Conservation (phyloP, 768 basidiomycete genomes). For the Galerina sulciceps region DNA sequence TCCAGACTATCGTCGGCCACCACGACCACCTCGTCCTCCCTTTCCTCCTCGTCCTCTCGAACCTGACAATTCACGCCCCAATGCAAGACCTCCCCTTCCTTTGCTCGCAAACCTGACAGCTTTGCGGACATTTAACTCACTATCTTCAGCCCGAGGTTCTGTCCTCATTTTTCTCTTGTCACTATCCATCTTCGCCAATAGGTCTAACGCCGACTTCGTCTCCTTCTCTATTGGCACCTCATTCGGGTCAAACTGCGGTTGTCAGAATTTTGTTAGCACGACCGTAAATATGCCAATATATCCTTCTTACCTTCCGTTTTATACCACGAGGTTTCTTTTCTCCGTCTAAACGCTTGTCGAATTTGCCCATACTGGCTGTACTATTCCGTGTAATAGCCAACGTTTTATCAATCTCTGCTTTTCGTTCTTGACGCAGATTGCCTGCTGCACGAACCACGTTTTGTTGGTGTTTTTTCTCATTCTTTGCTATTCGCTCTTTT, state of each 20-base stretch:
- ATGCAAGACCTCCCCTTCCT: constrained; percentile 64
- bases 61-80: constrained; percentile 49
- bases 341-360: constrained; percentile 88
- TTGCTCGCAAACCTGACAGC: constrained; percentile 80
- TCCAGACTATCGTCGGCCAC: constrained; percentile 2
- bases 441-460: constrained; percentile 68
- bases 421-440: constrained; percentile 52
- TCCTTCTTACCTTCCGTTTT: constrained; percentile 84
- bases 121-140: constrained; percentile 84
- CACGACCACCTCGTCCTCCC: constrained; percentile 23
- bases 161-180: constrained; percentile 66
- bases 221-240: constrained; percentile 70
- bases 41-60: constrained; percentile 33
- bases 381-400: constrained; percentile 78
- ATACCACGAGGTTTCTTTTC: constrained; percentile 88
- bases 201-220: constrained; percentile 70
- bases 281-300: background rate
- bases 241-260: constrained; percentile 78
- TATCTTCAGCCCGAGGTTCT: constrained; percentile 48
- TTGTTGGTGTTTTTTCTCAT: constrained; percentile 73
- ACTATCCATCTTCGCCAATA: constrained; percentile 80
- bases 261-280: background rate
- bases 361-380: constrained; percentile 95
- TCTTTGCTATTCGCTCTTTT: constrained; percentile 83
- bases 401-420: constrained; percentile 75